A percentile compares a stretch with the other conserved stretches of the same genome.
phyloP scores from a whole-genome alignment of 805 yeast species.

The Dipodascus albidus region DNA sequence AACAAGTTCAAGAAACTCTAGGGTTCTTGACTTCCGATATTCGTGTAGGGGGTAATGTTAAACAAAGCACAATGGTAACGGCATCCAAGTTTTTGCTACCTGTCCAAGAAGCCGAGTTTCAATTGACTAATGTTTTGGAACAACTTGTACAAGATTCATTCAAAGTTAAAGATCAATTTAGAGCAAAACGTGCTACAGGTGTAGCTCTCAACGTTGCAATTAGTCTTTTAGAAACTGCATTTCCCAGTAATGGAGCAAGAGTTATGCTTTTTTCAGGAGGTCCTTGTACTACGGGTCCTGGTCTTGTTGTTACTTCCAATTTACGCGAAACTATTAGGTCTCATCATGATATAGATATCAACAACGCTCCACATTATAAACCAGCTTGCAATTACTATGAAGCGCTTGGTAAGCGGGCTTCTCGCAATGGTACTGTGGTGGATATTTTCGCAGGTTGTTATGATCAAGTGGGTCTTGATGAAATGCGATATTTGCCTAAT shows the following conservation, averaged over 20 bases:
- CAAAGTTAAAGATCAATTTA: constrained; percentile 52
- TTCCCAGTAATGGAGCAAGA: constrained; percentile 66
- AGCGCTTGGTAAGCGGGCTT: constrained; percentile 55
- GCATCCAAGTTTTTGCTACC: constrained; percentile 50
- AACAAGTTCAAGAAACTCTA: constrained; percentile 46
- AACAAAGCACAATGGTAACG: constrained; percentile 10
- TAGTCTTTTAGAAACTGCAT: constrained; percentile 61
- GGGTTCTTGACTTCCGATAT: constrained; percentile 30
- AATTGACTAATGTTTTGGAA: constrained; percentile 60
- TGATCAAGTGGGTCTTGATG: constrained; percentile 90
- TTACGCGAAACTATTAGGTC: constrained; percentile 88
- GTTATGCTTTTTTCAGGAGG: constrained; percentile 80
- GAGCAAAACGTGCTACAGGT: constrained; percentile 81
- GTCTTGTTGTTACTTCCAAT: constrained; percentile 73
- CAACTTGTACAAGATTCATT: constrained; percentile 64
- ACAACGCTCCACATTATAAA: constrained; percentile 74
- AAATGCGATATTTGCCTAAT: constrained; percentile 75
- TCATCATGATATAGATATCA: constrained; percentile 84
- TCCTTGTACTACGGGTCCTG: constrained; percentile 81
- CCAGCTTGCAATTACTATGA: constrained; percentile 76
- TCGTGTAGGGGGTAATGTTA: constrained; percentile 10
- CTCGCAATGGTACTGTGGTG: constrained; percentile 64
- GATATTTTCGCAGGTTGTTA: constrained; percentile 92
- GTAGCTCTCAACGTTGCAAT: constrained; percentile 75
- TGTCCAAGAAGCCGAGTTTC: constrained; percentile 63